Conservation (phyloP, 805 yeast species). For the Saturnispora silvae region DNA sequence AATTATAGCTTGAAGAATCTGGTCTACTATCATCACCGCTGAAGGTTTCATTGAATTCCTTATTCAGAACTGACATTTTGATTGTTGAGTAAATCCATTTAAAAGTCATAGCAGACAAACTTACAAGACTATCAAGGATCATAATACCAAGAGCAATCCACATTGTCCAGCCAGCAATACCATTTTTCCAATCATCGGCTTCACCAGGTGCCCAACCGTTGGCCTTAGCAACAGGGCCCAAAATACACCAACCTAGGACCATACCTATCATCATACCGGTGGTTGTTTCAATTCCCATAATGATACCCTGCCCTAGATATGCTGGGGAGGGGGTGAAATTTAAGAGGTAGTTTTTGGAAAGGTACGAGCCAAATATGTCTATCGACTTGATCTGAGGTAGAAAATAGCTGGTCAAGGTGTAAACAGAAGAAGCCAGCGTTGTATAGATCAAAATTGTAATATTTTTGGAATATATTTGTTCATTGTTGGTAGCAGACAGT, state of each 20-base stretch:
- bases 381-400: conserved; percentile 55
- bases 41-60: background rate
- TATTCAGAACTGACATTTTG: background rate
- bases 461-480: conserved; percentile 38
- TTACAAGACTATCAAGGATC: conserved; percentile 84
- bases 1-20: background rate
- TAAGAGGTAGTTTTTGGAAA: conserved; percentile 66
- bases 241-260: conserved; percentile 79
- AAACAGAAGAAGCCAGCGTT: conserved; percentile 57
- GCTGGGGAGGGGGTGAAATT: conserved; percentile 95
- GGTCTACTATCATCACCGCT: background rate
- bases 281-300: conserved; percentile 91
- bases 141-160: conserved; percentile 90
- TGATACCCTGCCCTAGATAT: conserved; percentile 93
- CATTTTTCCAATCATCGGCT: conserved; percentile 85
- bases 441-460: conserved; percentile 50
- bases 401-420: conserved; percentile 64
- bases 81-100: background rate
- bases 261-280: conserved; percentile 87
- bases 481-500: background rate
- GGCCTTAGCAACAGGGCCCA: conserved; percentile 69
- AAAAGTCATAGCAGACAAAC: conserved; percentile 31
- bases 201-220: conserved; percentile 84
- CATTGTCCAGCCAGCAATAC: conserved; percentile 95
- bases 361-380: conserved; percentile 62